Conservation (phyloP, 352 stramenopile genomes). For the Phytophthora brassicae region DNA sequence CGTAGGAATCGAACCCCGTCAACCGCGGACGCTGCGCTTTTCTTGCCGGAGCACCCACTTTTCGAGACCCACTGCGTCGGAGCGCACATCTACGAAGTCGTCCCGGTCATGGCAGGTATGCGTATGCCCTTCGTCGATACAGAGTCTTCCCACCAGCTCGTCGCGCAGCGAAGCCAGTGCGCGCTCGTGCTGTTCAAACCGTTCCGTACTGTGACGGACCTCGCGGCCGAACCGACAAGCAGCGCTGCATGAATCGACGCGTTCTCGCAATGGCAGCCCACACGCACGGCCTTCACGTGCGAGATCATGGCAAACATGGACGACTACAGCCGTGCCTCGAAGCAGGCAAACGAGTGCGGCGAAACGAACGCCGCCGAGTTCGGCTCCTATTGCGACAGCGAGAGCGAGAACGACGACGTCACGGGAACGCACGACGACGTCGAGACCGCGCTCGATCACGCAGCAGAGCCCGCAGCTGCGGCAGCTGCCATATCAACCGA, state of each 20-base stretch:
- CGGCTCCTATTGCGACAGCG: no score
- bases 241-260: background rate
- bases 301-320: conserved; percentile 18
- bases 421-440: no score
- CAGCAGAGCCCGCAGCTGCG: no score
- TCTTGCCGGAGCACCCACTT: background rate
- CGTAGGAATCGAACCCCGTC: background rate
- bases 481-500: no score
- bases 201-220: no score
- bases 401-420: no score
- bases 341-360: background rate
- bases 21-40: background rate
- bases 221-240: no score
- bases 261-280: background rate
- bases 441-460: no score
- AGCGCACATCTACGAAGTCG: background rate
- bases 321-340: conserved; percentile 1
- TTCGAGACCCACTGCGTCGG: background rate
- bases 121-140: background rate
- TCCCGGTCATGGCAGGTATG: background rate
- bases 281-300: background rate
- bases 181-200: no score
- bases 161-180: background rate
- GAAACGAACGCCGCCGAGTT: no score
- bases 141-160: background rate